These are phyloP conservation scores for Rhizophlyctis rosea DNA, from an alignment of 192 early-diverging fungal genomes.

Conservation along the genomic window DNA sequence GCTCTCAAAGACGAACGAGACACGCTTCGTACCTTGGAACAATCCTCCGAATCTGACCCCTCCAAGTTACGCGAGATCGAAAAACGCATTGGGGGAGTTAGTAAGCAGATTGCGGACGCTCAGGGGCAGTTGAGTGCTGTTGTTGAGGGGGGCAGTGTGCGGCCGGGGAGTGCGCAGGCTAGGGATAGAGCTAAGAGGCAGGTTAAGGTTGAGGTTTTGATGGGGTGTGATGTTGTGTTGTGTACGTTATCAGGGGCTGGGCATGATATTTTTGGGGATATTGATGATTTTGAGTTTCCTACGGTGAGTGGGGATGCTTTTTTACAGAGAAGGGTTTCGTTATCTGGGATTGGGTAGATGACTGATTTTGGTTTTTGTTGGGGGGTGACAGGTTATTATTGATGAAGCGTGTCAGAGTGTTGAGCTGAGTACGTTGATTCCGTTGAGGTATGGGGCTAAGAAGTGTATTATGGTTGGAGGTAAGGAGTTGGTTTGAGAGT, in stretches of 20 bases:
- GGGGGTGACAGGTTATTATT: constrained; percentile 74
- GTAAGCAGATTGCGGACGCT: constrained; percentile 20
- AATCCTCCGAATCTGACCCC: constrained; percentile 14
- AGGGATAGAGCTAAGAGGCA: constrained; percentile 49
- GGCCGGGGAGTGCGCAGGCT: constrained; percentile 17
- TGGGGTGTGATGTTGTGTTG: constrained; percentile 71
- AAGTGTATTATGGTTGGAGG: constrained; percentile 86
- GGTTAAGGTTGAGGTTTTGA: constrained; percentile 63
- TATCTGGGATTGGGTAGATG: constrained; percentile 44
- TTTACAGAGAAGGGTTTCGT: neutral
- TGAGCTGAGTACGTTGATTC: constrained; percentile 84
- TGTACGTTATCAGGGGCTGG: constrained; percentile 85
- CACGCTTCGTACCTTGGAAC: constrained; percentile 26
- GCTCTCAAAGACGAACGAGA: constrained; percentile 35
- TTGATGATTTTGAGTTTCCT: constrained; percentile 62
- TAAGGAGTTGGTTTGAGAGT: constrained; percentile 23
- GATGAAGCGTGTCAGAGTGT: constrained; percentile 95
- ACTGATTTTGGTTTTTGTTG: constrained; percentile 57
- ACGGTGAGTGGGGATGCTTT: constrained; percentile 18
- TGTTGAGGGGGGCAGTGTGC: neutral
- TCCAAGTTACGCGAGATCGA: constrained; percentile 12
- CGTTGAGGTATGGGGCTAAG: constrained; percentile 75
- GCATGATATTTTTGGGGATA: constrained; percentile 70
- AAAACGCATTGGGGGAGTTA: constrained; percentile 12
- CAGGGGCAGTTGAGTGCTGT: constrained; percentile 37